Evolutionary conservation across 1,139 yeast species (phyloP).

Genomic region (Yamadazyma oceani): DNA sequence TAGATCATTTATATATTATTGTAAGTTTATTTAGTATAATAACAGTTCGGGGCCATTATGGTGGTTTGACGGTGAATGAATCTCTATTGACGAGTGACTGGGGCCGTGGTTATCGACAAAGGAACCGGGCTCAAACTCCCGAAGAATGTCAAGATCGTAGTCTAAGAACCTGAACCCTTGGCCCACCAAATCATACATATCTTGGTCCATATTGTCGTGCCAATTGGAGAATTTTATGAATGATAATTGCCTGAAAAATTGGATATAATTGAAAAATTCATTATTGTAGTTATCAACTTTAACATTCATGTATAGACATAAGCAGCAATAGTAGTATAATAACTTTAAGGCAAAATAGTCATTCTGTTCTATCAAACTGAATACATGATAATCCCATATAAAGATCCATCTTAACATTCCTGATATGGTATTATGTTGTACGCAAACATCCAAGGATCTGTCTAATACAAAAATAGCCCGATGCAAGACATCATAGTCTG

Average conservation of each 20-base stretch:
- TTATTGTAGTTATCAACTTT: background rate
- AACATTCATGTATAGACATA: slow-evolving; percentile 6
- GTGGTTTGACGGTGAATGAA: no score
- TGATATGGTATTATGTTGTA: slow-evolving; percentile 6
- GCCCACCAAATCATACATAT: slow-evolving; percentile 1
- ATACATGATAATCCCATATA: slow-evolving; percentile 13
- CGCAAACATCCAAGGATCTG: slow-evolving; percentile 9
- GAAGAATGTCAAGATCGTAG: background rate
- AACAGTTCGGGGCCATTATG: no score
- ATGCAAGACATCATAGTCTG: background rate
- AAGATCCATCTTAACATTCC: slow-evolving; percentile 22
- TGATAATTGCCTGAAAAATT: background rate
- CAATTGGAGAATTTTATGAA: background rate
- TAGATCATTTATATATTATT: no score
- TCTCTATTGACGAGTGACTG: no score
- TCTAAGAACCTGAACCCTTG: background rate
- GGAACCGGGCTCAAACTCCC: background rate
- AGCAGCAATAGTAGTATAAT: slow-evolving; percentile 20
- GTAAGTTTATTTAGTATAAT: no score
- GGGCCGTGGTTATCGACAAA: no score
- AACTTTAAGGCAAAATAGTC: slow-evolving; percentile 25
- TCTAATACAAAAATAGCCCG: background rate
- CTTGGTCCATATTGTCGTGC: background rate
- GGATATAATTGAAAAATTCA: background rate
- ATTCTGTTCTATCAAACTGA: slow-evolving; percentile 14